Evolutionary conservation across 345 rosid genomes (phyloP), one percentile per base, ranked within the genome.

Genomic region (Leavenworthia alabamica): DNA sequence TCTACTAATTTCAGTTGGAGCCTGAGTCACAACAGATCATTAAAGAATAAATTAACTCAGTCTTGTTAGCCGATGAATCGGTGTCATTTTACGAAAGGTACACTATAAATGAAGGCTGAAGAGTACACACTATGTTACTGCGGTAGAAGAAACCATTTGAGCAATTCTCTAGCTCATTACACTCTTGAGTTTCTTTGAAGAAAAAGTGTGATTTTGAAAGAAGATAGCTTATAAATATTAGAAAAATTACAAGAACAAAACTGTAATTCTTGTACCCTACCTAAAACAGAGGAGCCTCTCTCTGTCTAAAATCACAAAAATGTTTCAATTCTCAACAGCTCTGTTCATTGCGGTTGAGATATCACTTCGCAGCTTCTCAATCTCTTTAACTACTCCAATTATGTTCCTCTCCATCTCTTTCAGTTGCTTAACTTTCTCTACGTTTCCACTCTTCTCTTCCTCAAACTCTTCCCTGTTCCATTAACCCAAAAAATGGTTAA

Each of bases 391-490:
- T 68, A 83, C 83, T 52, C 71, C 82, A 20, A 81, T 79, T 17
- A 88, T 76, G 49, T 72, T 75, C 27, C 75, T 79, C 77, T 91
- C 96, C 86, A 63, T 80, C 10, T 75, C 79, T 74, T 77, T 79
- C 77, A 91, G 36, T 56, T 80, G 80, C 69, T 40, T 72, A 72
- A 84, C 92, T 70, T 72, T 79, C 62, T 76, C 87, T 39, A 86
- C 63, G 74, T 91, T 91, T 46, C 44, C 70, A 65, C 81, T 76
- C 78, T 88, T 88, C 73, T 84, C 96, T 29, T 44, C 64, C 64
- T 79, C 84, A 62, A 88, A 91, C 4, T 68, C 75, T 66, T 67
- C 73, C 61, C 98, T 86, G 78, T 75, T 60, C 15, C 65, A 64
- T 27, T 26, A 8, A 62, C 44, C 43, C 37, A 44, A 37, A 40